Percentiles rank a stretch among this genome's conserved stretches.
Evolutionary conservation across 805 yeast genomes (phyloP).

Genomic region (Wickerhamiella dianesei): DNA sequence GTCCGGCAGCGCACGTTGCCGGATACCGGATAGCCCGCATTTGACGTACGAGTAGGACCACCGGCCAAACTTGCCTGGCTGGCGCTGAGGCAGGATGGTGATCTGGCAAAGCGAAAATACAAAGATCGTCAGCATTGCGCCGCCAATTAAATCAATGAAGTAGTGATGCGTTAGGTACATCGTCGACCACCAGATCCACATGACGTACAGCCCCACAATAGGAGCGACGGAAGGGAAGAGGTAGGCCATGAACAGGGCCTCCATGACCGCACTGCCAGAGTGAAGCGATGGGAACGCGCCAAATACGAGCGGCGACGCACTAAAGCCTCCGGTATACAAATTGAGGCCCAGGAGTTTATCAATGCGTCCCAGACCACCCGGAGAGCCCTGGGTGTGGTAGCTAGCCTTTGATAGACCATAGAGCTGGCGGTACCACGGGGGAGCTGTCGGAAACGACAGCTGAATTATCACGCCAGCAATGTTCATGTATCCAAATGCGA

Average conservation of each 20-base stretch:
- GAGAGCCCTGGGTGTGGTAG: conserved; percentile 82
- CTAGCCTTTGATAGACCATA: conserved; percentile 84
- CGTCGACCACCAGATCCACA: conserved; percentile 96
- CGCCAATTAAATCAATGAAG: conserved; percentile 86
- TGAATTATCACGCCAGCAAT: conserved; percentile 73
- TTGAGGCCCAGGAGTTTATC: conserved; percentile 67
- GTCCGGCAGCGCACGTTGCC: neutral
- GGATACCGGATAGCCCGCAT: conserved; percentile 9
- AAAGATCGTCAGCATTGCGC: conserved; percentile 65
- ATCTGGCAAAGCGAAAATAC: conserved; percentile 60
- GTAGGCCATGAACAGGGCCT: conserved; percentile 72
- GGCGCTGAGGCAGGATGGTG: conserved; percentile 42
- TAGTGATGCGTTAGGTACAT: conserved; percentile 97
- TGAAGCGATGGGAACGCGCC: conserved; percentile 84
- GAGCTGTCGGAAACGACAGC: conserved; percentile 80
- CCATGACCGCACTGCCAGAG: conserved; percentile 90
- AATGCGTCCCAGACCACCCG: conserved; percentile 88
- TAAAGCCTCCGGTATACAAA: conserved; percentile 69
- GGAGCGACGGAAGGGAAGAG: conserved; percentile 61
- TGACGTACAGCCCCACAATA: conserved; percentile 61
- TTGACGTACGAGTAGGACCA: conserved; percentile 32
- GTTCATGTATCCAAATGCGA: conserved; percentile 93
- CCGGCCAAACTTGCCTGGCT: conserved; percentile 27
- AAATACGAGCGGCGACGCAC: conserved; percentile 80
- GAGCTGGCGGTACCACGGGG: conserved; percentile 88